A percentile compares a stretch with the other conserved stretches of the same genome.
Evolutionary conservation across 2,329 filamentous ascomycete species (phyloP).

Genomic region (Xenosphaeropsis pyriputrescens): DNA sequence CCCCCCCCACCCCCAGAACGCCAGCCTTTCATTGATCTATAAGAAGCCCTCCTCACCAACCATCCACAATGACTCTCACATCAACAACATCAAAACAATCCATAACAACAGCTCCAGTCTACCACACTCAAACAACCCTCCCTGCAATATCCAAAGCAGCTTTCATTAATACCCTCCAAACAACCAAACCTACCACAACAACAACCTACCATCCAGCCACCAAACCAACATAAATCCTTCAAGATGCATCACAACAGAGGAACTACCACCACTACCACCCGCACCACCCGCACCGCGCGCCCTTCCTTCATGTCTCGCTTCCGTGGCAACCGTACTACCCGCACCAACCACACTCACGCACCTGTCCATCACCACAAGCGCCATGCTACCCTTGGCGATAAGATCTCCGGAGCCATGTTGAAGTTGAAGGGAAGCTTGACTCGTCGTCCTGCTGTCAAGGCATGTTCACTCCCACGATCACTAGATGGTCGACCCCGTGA

Average conservation of each 20-base stretch:
- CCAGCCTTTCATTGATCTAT: too few species aligned
- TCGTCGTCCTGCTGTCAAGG: conserved; percentile 55
- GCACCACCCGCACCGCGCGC: conserved; percentile 25
- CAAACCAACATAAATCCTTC: conserved; percentile 2
- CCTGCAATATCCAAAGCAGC: not conserved
- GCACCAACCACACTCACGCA: conserved; percentile 19
- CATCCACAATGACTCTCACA: not conserved
- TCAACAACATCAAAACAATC: not conserved
- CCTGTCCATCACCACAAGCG: conserved; percentile 49
- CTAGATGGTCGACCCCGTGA: not conserved
- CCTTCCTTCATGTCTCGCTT: conserved; percentile 39
- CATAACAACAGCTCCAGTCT: not conserved
- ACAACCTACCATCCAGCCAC: not conserved
- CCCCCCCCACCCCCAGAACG: too few species aligned
- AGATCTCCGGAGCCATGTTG: conserved; percentile 62
- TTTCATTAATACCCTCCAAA: not conserved
- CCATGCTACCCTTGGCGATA: conserved; percentile 57
- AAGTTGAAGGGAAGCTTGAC: conserved; percentile 59
- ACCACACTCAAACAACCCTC: not conserved
- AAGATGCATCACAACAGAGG: conserved; percentile 6
- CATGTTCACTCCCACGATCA: conserved; percentile 18
- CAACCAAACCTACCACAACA: not conserved
- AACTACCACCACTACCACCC: conserved; percentile 18
- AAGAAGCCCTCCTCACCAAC: not conserved
- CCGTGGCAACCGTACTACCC: conserved; percentile 26